Percentiles rank a stretch among this genome's conserved stretches.
These are phyloP conservation scores for Pterulicium gracile DNA, from an alignment of 1,284 basidiomycete species.

Conservation along the genomic window DNA sequence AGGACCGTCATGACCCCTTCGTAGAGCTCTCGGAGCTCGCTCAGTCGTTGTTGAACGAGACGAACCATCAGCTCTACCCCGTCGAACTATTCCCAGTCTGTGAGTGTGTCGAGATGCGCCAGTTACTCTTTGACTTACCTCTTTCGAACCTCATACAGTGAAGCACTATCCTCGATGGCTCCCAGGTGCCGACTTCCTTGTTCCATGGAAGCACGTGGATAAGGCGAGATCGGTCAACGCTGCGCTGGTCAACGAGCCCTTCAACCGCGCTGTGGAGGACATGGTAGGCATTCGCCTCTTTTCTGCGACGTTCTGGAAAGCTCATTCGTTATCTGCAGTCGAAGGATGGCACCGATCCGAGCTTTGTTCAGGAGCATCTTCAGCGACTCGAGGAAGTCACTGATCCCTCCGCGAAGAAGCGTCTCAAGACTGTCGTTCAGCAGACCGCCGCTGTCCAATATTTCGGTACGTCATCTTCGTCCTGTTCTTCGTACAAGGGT, in stretches of 20 bases:
- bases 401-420: neutral
- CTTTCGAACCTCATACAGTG: slow-evolving; percentile 2
- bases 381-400: neutral
- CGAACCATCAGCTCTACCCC: slow-evolving; percentile 17
- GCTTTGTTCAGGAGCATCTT: neutral
- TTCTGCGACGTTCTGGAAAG: neutral
- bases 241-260: slow-evolving; percentile 16
- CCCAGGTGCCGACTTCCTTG: slow-evolving; percentile 22
- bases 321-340: neutral
- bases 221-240: slow-evolving; percentile 8
- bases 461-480: slow-evolving; percentile 11
- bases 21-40: slow-evolving; percentile 12
- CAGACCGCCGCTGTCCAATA: slow-evolving; percentile 1
- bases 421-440: neutral
- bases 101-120: too few species aligned
- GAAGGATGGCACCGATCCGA: neutral
- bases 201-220: slow-evolving; percentile 13
- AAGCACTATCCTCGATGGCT: slow-evolving; percentile 21
- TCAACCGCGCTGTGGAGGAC: slow-evolving; percentile 16
- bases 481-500: slow-evolving; percentile 15
- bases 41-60: slow-evolving; percentile 12
- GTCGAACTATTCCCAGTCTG: slow-evolving; percentile 24
- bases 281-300: slow-evolving; percentile 10
- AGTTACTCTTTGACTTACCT: too few species aligned
- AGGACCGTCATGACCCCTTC: slow-evolving; percentile 15